A percentile compares a stretch with the other conserved stretches of the same genome.
Conservation (phyloP, 169 alveolate species). For the Perkinsus olseni region DNA sequence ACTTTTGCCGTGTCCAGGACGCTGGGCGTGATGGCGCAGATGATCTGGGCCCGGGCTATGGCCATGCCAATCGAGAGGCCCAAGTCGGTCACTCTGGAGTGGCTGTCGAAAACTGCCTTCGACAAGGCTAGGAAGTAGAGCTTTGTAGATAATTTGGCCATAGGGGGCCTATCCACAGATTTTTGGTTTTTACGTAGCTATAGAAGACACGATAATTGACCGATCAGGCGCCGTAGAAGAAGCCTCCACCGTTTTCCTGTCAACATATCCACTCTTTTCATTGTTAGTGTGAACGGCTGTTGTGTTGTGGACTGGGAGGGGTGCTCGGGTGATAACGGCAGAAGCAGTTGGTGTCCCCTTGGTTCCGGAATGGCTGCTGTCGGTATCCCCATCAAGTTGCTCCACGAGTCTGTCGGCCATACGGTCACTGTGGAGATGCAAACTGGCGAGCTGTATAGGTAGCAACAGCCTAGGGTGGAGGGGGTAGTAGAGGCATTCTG, state of each 20-base stretch:
- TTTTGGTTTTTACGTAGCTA: too few species aligned
- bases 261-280: neutral
- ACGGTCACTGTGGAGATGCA: constrained; percentile 74
- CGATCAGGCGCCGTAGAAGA: too few species aligned
- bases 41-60: constrained; percentile 64
- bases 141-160: neutral
- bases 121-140: neutral
- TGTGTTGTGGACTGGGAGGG: neutral
- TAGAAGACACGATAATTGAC: too few species aligned
- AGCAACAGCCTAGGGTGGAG: neutral
- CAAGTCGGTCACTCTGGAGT: constrained; percentile 35
- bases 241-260: neutral
- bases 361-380: constrained; percentile 15
- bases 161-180: neutral
- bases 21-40: constrained; percentile 80
- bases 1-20: constrained; percentile 87
- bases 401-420: constrained; percentile 81
- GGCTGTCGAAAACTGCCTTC: neutral
- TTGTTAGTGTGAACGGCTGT: neutral
- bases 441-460: constrained; percentile 66
- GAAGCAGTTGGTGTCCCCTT: neutral
- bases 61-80: constrained; percentile 78
- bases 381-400: constrained; percentile 72
- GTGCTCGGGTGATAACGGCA: neutral
- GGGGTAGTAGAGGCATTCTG: neutral